Percentiles rank a stretch among this genome's conserved stretches.
Conservation (phyloP, 2,329 filamentous ascomycete genomes). For the Penicillium sumatraense region DNA sequence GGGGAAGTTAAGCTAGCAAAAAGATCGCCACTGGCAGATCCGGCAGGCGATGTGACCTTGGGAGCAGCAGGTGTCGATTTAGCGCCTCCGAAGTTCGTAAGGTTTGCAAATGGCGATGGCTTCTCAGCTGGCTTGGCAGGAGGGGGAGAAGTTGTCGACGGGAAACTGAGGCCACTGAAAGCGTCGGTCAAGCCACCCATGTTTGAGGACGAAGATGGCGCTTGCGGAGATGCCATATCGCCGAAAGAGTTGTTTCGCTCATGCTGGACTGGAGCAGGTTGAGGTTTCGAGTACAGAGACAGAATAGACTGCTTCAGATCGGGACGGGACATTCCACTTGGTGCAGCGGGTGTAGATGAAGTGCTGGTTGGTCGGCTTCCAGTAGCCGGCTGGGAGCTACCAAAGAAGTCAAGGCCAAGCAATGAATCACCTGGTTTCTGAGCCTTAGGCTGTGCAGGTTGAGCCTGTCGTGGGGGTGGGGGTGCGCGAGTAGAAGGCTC, state of each 20-base stretch:
- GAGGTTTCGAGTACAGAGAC: constrained; percentile 89
- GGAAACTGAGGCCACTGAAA: constrained; percentile 73
- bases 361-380: constrained; percentile 79
- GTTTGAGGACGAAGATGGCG: constrained; percentile 35
- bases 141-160: constrained; percentile 47
- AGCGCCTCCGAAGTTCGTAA: constrained; percentile 58
- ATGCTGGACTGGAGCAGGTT: constrained; percentile 60
- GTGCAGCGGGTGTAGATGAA: constrained; percentile 62
- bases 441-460: constrained; percentile 54
- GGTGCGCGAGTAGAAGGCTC: constrained; percentile 70
- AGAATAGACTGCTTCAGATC: constrained; percentile 97
- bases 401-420: constrained; percentile 90
- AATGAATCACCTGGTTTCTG: constrained; percentile 83
- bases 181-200: constrained; percentile 77
- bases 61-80: constrained; percentile 51
- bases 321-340: constrained; percentile 73
- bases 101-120: constrained; percentile 67
- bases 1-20: constrained; percentile 74
- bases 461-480: constrained; percentile 70
- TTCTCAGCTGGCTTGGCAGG: constrained; percentile 51
- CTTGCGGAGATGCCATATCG: constrained; percentile 63
- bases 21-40: constrained; percentile 73
- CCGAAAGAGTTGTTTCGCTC: constrained; percentile 68
- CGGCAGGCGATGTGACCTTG: constrained; percentile 54
- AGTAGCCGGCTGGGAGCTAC: constrained; percentile 70